A percentile compares a stretch with the other conserved stretches of the same genome.
Evolutionary conservation across 2,329 filamentous ascomycete species (phyloP).

Genomic region (Macrophomina phaseolina): DNA sequence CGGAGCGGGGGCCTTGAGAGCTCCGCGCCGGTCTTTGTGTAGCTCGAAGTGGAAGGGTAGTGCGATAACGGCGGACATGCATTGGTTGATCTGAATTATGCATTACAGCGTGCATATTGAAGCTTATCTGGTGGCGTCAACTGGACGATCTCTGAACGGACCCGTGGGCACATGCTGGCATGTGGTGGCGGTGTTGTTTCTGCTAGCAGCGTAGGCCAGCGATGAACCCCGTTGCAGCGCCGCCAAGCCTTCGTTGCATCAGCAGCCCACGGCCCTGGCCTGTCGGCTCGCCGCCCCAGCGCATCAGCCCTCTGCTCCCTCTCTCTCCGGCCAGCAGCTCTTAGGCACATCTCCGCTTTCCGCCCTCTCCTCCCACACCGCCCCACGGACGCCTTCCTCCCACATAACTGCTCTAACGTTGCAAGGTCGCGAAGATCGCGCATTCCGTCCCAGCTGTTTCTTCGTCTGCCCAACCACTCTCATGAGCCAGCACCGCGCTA

Average conservation of each 20-base stretch:
- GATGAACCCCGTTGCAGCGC: background rate
- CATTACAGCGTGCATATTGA: background rate
- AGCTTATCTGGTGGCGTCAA: background rate
- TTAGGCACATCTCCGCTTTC: slow-evolving; percentile 6
- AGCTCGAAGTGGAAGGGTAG: background rate
- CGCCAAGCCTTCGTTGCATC: slow-evolving; percentile 23
- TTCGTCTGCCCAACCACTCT: background rate
- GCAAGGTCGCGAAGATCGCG: background rate
- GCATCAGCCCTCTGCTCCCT: slow-evolving; percentile 22
- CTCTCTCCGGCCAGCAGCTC: slow-evolving; percentile 2
- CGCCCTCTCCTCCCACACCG: background rate
- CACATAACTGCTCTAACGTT: background rate
- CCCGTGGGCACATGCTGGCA: background rate
- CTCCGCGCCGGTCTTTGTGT: background rate
- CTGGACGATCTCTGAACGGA: background rate
- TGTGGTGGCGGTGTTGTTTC: slow-evolving; percentile 12
- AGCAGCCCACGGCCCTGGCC: slow-evolving; percentile 12
- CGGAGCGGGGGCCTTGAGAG: background rate
- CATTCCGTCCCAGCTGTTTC: background rate
- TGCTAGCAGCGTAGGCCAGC: slow-evolving; percentile 5
- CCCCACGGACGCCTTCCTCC: background rate
- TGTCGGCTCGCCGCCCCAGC: slow-evolving; percentile 14
- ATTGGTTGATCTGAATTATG: background rate
- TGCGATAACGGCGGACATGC: slow-evolving; percentile 15
- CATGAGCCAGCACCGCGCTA: slow-evolving; percentile 15